Conservation (phyloP, 1,139 yeast species). For the Nakaseomyces kungkrabaensis region DNA sequence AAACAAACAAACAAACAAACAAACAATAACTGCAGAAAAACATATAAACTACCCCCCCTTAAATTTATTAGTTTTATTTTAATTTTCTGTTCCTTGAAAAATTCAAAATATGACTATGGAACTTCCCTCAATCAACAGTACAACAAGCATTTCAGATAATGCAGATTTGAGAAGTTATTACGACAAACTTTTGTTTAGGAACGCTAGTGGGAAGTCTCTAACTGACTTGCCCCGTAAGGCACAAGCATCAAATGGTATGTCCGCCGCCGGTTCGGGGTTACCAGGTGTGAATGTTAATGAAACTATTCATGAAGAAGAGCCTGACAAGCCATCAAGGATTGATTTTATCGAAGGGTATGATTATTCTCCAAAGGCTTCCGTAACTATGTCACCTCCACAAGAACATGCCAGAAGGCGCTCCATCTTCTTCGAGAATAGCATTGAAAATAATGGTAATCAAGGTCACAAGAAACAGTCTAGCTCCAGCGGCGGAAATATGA, state of each 20-base stretch:
- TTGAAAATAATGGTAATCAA: not conserved
- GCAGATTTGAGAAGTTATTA: slow-evolving; percentile 26
- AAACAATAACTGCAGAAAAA: not conserved
- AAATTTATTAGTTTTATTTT: not conserved
- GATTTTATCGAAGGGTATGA: slow-evolving; percentile 5
- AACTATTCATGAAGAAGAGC: not conserved
- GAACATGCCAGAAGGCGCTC: slow-evolving; percentile 1
- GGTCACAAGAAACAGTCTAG: not conserved
- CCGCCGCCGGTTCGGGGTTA: not conserved
- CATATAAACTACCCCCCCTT: too few species aligned
- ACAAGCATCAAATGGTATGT: not conserved
- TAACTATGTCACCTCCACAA: not conserved
- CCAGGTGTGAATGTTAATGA: not conserved
- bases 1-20: not conserved
- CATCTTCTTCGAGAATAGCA: not conserved
- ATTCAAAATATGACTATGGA: slow-evolving; percentile 9
- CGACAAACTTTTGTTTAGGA: slow-evolving; percentile 26
- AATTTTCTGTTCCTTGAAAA: not conserved
- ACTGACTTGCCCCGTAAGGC: slow-evolving; percentile 24
- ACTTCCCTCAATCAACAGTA: slow-evolving; percentile 27
- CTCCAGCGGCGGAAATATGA: not conserved
- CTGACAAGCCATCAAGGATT: slow-evolving; percentile 2
- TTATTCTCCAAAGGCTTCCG: not conserved
- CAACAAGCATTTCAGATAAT: slow-evolving; percentile 29
- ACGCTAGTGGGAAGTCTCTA: slow-evolving; percentile 26